phyloP scores from a whole-genome alignment of 495 filamentous ascomycete genomes.

The Trichoderma gamsii region DNA sequence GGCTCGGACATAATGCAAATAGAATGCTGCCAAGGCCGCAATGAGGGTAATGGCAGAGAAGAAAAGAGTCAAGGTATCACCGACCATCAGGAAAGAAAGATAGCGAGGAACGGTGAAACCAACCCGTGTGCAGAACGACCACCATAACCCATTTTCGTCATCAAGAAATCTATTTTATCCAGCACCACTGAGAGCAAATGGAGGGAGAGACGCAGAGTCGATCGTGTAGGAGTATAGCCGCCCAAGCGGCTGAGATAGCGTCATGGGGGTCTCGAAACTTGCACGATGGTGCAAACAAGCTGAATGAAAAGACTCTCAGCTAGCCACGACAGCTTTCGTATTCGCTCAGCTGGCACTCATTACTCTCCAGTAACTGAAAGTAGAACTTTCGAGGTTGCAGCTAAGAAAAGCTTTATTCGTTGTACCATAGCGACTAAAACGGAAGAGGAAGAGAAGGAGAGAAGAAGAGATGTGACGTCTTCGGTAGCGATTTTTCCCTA shows the following conservation, averaged over 20 bases:
- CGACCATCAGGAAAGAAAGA: not conserved
- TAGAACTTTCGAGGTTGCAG: not conserved
- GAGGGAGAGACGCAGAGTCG: not conserved
- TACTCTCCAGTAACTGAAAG: not conserved
- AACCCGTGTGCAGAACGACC: not conserved
- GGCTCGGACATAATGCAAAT: not conserved
- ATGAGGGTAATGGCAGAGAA: not conserved
- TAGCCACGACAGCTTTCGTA: not conserved
- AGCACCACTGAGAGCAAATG: not conserved
- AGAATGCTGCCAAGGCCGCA: not conserved
- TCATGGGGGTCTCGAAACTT: not conserved
- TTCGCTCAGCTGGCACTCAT: not conserved
- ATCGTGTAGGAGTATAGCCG: not conserved
- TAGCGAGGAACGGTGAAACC: not conserved
- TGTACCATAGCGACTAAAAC: not conserved
- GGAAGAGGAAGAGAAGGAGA: not conserved
- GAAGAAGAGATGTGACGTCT: not conserved
- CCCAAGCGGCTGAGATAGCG: constrained; percentile 4
- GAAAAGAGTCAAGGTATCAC: not conserved
- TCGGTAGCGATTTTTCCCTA: not conserved
- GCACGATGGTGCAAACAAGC: not conserved
- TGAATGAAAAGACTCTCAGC: not conserved
- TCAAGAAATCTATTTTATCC: not conserved
- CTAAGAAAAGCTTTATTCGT: not conserved
- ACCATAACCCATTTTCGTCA: not conserved